Conservation (phyloP, 441 rosid genomes). For the Syzygium syzygioides region DNA sequence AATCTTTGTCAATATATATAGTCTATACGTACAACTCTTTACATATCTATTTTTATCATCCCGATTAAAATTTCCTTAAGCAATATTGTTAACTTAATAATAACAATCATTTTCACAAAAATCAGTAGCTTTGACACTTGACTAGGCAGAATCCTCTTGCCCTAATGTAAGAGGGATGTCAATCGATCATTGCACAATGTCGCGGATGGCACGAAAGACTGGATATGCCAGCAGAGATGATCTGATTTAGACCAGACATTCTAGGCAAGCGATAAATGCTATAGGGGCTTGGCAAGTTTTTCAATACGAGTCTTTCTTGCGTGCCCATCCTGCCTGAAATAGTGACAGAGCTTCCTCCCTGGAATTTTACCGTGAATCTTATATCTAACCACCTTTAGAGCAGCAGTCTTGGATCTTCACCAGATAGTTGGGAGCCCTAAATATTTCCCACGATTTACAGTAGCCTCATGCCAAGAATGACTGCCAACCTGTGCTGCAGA, state of each 20-base stretch:
- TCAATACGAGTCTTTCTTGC: not conserved
- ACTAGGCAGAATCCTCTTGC: not conserved
- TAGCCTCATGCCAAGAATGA: not conserved
- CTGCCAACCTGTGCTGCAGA: not conserved
- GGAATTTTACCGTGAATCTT: not conserved
- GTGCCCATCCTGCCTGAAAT: not conserved
- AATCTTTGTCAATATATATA: not conserved
- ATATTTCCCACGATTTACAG: not conserved
- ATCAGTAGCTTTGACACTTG: not conserved
- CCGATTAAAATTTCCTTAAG: not conserved
- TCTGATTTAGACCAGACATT: not conserved
- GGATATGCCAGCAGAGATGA: no score
- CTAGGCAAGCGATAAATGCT: not conserved
- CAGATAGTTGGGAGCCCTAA: not conserved
- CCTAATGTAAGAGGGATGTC: not conserved
- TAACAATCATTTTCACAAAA: no score
- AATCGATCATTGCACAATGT: not conserved
- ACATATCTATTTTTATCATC: not conserved
- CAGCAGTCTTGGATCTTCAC: not conserved
- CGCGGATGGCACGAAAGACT: not conserved
- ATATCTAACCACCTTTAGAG: not conserved
- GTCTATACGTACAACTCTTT: not conserved
- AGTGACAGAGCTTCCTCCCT: not conserved
- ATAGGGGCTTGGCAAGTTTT: not conserved
- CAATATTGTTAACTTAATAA: not conserved